Base-by-base conservation (phyloP, 2,329 filamentous ascomycete genomes). In the Penicillium psychrosexuale region DNA sequence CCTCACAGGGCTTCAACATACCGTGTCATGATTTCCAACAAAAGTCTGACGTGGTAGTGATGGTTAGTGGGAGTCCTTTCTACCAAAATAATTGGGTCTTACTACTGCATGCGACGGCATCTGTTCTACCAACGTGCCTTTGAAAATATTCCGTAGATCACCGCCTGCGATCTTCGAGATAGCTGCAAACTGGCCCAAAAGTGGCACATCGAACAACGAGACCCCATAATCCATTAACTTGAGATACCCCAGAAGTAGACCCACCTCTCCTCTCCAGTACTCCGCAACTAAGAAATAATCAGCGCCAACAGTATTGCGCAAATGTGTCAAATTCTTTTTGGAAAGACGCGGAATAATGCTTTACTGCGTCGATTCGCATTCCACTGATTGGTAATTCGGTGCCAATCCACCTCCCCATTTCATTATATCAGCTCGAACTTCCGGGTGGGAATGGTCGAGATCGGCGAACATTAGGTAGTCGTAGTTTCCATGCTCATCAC, bases 381-480 rank as follows among this genome's bases (percentile, higher is more conserved):
- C 86, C 87, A 58, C 80, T 78, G 13, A 90, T 73, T 0, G 82
- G 81, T 0, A 88, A 66, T 57, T 86, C 77, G 13, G 81, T 75
- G 1, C 81, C 78, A 56, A 90, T 77, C 87, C 87, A 90, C 13
- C 13, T 74, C 1, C 84, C 87, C 87, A 90, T 51, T 78, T 77
- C 54, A 85, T 77, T 12, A 89, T 80, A 61, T 90, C 87, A 8
- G 79, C 71, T 40, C 79, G 77, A 11, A 89, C 87, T 61, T 88
- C 86, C 0, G 78, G 77, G 56, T 87, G 80, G 4, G 73, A 72
- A 68, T 88, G 87, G 70, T 90, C 86, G 43, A 90, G 70, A 67
- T 90, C 84, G 7, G 84, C 84, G 63, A 88, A 89, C 84, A 90
- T 88, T 30, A 89, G 78, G 66, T 85, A 89, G 59, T 80, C 79